Percentiles rank a stretch among this genome's conserved stretches.
phyloP scores from a whole-genome alignment of 352 stramenopile genomes.

The Elongisporangium anandrum region DNA sequence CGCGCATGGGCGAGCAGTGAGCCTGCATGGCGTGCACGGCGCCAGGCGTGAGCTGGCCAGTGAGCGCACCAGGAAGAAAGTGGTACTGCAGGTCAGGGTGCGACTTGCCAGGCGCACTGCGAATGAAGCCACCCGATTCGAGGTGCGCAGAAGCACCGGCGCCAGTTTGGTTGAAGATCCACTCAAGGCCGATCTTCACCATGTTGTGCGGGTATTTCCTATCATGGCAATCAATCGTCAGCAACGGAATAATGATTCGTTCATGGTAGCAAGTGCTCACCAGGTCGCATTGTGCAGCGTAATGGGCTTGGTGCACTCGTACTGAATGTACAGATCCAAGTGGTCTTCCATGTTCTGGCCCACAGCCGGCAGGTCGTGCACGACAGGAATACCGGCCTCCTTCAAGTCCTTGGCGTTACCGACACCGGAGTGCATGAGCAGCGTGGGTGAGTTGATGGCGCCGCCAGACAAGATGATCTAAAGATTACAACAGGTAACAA shows the following conservation, averaged over 20 bases:
- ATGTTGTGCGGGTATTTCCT: slow-evolving; percentile 87
- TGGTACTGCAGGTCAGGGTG: slow-evolving; percentile 89
- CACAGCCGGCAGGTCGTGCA: slow-evolving; percentile 75
- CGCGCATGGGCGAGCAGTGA: slow-evolving; percentile 87
- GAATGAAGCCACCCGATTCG: slow-evolving; percentile 86
- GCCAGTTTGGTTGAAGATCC: slow-evolving; percentile 65
- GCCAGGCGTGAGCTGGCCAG: slow-evolving; percentile 57
- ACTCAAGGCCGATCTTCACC: slow-evolving; percentile 80
- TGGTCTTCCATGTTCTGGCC: slow-evolving; percentile 89
- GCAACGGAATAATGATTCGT: not conserved
- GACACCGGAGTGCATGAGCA: slow-evolving; percentile 87
- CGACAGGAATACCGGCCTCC: slow-evolving; percentile 64
- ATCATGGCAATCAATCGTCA: not conserved
- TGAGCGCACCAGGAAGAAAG: slow-evolving; percentile 83
- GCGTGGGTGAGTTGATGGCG: slow-evolving; percentile 86
- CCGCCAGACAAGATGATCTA: slow-evolving; percentile 82
- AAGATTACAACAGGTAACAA: not conserved
- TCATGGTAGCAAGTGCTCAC: slow-evolving; percentile 10
- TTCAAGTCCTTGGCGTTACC: slow-evolving; percentile 72
- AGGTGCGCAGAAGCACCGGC: slow-evolving; percentile 77
- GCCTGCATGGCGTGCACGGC: slow-evolving; percentile 75
- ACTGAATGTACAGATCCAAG: slow-evolving; percentile 87
- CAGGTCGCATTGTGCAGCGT: slow-evolving; percentile 89
- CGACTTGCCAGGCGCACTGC: slow-evolving; percentile 64
- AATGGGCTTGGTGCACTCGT: slow-evolving; percentile 85